Conservation (phyloP, 257 asterid genomes). For the Leptodermis oblonga region DNA sequence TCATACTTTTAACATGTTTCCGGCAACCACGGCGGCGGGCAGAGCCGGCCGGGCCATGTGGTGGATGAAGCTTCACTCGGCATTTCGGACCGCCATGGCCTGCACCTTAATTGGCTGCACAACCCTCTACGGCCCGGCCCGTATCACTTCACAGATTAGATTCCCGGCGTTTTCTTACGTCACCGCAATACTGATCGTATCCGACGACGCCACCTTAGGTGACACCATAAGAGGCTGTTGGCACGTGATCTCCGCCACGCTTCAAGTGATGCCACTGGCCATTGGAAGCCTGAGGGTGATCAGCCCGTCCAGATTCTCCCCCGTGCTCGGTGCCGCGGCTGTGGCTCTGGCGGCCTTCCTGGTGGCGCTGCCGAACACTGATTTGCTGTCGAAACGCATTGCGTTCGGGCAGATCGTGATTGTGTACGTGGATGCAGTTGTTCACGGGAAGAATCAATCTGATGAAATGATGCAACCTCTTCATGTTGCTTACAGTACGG, state of each 20-base stretch:
- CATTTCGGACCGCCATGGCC: constrained; percentile 44
- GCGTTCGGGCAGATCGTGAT: constrained; percentile 71
- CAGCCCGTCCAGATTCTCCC: constrained; percentile 21
- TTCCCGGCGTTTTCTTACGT: constrained; percentile 57
- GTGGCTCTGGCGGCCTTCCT: constrained; percentile 36
- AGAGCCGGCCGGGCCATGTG: constrained; percentile 42
- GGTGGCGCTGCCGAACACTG: constrained; percentile 53
- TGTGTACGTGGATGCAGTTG: constrained; percentile 32
- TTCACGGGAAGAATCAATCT: constrained; percentile 15
- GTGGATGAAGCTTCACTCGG: constrained; percentile 54
- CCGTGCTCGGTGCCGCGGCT: constrained; percentile 27
- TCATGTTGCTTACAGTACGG: constrained; percentile 49
- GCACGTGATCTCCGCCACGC: constrained; percentile 49
- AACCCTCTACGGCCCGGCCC: constrained; percentile 48
- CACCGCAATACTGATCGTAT: constrained; percentile 38
- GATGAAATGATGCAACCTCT: constrained; percentile 36
- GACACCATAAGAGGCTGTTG: constrained; percentile 53
- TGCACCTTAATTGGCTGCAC: constrained; percentile 48
- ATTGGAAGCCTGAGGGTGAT: constrained; percentile 29
- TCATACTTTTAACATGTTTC: neutral
- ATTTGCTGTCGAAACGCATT: constrained; percentile 43
- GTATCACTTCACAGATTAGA: constrained; percentile 20
- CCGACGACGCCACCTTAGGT: constrained; percentile 52
- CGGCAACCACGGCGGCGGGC: constrained; percentile 32
- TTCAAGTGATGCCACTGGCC: constrained; percentile 49